These are phyloP conservation scores for Coprinellus micaceus DNA, from an alignment of 768 basidiomycete genomes.

Conservation along the genomic window DNA sequence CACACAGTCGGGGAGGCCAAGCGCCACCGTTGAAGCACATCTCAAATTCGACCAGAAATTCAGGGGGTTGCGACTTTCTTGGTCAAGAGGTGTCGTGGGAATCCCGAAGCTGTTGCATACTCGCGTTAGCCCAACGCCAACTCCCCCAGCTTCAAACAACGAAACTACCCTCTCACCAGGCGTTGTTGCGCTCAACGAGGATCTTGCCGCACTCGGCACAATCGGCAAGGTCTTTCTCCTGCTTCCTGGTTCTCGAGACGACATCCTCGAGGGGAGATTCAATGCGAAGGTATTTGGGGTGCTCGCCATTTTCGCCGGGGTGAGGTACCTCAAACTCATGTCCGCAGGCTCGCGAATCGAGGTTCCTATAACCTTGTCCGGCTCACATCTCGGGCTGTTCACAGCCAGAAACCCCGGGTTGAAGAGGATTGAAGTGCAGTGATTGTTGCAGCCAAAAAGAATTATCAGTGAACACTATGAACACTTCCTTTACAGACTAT, in stretches of 20 bases:
- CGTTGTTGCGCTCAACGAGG: background rate
- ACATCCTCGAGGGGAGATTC: background rate
- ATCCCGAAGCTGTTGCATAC: background rate
- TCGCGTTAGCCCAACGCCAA: background rate
- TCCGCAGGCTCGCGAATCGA: background rate
- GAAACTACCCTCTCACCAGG: too few relatives aligned
- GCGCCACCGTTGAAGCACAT: background rate
- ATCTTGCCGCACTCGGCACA: background rate
- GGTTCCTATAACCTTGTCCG: background rate
- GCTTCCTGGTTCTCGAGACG: background rate
- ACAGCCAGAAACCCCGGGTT: background rate
- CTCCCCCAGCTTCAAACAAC: background rate
- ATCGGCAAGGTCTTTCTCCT: background rate
- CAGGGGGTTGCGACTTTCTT: background rate
- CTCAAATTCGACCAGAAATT: constrained; percentile 3
- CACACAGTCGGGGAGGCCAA: background rate
- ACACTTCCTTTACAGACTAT: too few relatives aligned
- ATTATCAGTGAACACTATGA: too few relatives aligned
- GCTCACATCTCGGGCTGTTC: background rate
- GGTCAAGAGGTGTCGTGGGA: background rate
- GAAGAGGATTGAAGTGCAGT: background rate
- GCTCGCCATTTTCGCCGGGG: background rate
- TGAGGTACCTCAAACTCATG: background rate
- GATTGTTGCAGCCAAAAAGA: too few relatives aligned
- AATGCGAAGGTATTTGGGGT: background rate